phyloP scores from a whole-genome alignment of 495 filamentous ascomycete genomes.

The Penicillium ochrochloron region DNA sequence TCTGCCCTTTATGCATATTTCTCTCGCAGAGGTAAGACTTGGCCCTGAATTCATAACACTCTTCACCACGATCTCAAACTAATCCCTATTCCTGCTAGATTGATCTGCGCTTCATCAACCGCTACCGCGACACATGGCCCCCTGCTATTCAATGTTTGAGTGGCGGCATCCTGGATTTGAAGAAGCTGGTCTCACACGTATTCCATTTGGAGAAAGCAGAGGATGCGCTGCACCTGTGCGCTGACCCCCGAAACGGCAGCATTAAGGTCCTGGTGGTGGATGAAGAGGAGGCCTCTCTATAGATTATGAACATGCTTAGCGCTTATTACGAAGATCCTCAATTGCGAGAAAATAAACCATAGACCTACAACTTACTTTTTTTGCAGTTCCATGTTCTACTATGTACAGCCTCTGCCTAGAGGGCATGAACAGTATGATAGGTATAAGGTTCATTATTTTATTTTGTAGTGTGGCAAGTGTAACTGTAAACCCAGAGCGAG shows the following conservation, averaged over 20 bases:
- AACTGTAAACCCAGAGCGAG: neutral
- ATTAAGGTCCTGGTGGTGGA: conserved; percentile 67
- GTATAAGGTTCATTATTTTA: conserved; percentile 2
- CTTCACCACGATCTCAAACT: neutral
- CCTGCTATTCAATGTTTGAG: conserved; percentile 51
- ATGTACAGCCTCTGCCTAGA: neutral
- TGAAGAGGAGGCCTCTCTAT: conserved; percentile 44
- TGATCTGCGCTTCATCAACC: conserved; percentile 65
- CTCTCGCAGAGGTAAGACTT: conserved; percentile 53
- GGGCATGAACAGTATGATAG: neutral
- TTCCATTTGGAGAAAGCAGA: conserved; percentile 61
- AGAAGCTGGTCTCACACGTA: conserved; percentile 71
- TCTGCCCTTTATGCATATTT: conserved; percentile 69
- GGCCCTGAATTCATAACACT: neutral
- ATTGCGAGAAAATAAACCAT: neutral
- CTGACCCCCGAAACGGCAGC: conserved; percentile 52
- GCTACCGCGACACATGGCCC: conserved; percentile 68
- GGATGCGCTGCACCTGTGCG: conserved; percentile 56
- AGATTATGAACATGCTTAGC: conserved; percentile 8
- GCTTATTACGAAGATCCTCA: neutral
- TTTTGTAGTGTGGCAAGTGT: neutral
- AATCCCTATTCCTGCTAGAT: conserved; percentile 47
- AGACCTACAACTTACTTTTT: neutral
- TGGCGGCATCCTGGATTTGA: conserved; percentile 60
- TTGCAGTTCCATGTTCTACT: neutral